Conservation (phyloP, 176 grass and related monocot species). For the Carex kokanica region DNA sequence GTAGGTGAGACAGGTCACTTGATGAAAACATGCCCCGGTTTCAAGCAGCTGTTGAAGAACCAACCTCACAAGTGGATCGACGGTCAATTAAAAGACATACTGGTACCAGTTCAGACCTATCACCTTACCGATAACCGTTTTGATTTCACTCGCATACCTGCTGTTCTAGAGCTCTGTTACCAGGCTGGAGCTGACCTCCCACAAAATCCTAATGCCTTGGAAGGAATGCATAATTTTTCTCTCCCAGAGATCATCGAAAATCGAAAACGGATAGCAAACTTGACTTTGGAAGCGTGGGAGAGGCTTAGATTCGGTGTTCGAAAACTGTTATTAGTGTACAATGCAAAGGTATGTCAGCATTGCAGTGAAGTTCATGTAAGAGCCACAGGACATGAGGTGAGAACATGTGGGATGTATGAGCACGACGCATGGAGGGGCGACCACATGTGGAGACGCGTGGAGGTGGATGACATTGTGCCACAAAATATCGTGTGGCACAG, state of each 20-base stretch:
- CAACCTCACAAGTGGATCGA: constrained; percentile 46
- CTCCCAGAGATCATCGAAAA: background rate
- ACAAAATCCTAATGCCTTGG: constrained; percentile 30
- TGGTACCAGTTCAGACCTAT: constrained; percentile 60
- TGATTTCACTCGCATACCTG: constrained; percentile 55
- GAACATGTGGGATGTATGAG: constrained; percentile 80
- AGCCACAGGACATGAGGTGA: constrained; percentile 66
- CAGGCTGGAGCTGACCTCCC: constrained; percentile 66
- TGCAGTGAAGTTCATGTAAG: constrained; percentile 89
- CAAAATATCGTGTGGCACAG: constrained; percentile 75
- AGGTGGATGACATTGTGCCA: constrained; percentile 71
- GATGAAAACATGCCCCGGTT: constrained; percentile 65
- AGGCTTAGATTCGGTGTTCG: constrained; percentile 60
- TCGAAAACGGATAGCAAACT: constrained; percentile 37
- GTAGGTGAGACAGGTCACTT: constrained; percentile 52
- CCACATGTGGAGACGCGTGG: constrained; percentile 74
- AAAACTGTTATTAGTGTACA: constrained; percentile 82
- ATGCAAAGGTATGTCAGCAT: constrained; percentile 70
- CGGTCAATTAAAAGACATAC: constrained; percentile 54
- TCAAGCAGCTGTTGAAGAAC: constrained; percentile 60
- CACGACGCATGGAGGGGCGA: constrained; percentile 63
- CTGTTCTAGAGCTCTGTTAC: constrained; percentile 75
- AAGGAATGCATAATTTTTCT: background rate
- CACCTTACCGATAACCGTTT: constrained; percentile 71
- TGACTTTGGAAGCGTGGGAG: constrained; percentile 81